Percentiles rank a stretch among this genome's conserved stretches.
phyloP scores from a whole-genome alignment of 192 early-diverging fungal genomes.

The Anaeromyces robustus region DNA sequence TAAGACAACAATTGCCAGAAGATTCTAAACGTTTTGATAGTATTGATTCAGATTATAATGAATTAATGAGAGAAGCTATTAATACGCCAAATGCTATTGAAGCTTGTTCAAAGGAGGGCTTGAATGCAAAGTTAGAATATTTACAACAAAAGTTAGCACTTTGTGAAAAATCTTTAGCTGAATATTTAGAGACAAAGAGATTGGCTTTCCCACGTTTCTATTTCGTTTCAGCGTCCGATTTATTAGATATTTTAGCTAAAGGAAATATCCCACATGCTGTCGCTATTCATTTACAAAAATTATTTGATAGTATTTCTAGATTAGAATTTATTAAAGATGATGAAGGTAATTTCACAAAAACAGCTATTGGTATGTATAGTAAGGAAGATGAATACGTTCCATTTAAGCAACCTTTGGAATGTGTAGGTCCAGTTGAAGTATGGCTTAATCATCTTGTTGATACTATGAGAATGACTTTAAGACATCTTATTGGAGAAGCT shows the following conservation, averaged over 20 bases:
- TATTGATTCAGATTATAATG: conserved; percentile 40
- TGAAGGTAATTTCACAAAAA: conserved; percentile 30
- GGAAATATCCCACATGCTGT: conserved; percentile 44
- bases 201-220: conserved; percentile 50
- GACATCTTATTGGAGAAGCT: conserved; percentile 31
- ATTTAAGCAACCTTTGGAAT: conserved; percentile 36
- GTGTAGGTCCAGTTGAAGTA: conserved; percentile 44
- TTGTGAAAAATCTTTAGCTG: conserved; percentile 48
- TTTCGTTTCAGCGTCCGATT: conserved; percentile 42
- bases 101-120: conserved; percentile 34
- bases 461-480: conserved; percentile 34
- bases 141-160: conserved; percentile 40
- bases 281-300: conserved; percentile 36
- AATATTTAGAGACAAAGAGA: conserved; percentile 48
- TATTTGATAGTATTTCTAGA: conserved; percentile 38
- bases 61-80: conserved; percentile 31
- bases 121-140: conserved; percentile 32
- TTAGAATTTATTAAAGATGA: conserved; percentile 28
- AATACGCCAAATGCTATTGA: conserved; percentile 43
- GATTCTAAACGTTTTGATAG: conserved; percentile 45
- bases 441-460: conserved; percentile 46
- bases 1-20: conserved; percentile 44
- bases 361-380: conserved; percentile 46
- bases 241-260: conserved; percentile 49
- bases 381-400: conserved; percentile 40